phyloP scores from a whole-genome alignment of 805 yeast species.

The Priceomyces haplophilus region DNA sequence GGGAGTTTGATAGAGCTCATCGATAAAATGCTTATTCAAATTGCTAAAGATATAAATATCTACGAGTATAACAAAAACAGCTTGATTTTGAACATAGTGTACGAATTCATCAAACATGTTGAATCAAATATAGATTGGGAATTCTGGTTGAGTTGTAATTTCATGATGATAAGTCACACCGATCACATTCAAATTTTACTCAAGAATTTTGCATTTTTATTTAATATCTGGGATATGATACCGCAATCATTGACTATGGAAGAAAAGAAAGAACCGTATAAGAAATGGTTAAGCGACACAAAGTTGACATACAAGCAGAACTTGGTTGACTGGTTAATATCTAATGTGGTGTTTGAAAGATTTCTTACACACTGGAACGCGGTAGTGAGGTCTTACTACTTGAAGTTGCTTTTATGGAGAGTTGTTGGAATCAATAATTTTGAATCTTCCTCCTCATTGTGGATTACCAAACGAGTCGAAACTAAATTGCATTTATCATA shows the following conservation, averaged over 20 bases:
- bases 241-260: slow-evolving; percentile 36
- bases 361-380: slow-evolving; percentile 81
- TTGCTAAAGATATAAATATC: slow-evolving; percentile 35
- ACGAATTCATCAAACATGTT: slow-evolving; percentile 38
- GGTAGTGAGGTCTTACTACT: slow-evolving; percentile 65
- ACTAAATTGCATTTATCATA: slow-evolving; percentile 28
- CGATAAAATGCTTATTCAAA: slow-evolving; percentile 32
- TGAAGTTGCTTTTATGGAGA: slow-evolving; percentile 67
- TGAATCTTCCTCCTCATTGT: slow-evolving; percentile 32
- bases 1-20: slow-evolving; percentile 18
- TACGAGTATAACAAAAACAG: slow-evolving; percentile 39
- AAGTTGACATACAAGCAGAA: slow-evolving; percentile 46
- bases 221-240: slow-evolving; percentile 70
- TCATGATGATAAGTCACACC: slow-evolving; percentile 55
- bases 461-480: slow-evolving; percentile 29
- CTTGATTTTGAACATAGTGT: slow-evolving; percentile 36
- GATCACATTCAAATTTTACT: slow-evolving; percentile 61
- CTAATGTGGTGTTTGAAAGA: slow-evolving; percentile 47
- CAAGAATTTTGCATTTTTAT: slow-evolving; percentile 62
- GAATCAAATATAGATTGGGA: slow-evolving; percentile 55
- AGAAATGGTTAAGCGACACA: slow-evolving; percentile 39
- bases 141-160: slow-evolving; percentile 66
- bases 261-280: slow-evolving; percentile 7
- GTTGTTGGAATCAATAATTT: slow-evolving; percentile 43
- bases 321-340: slow-evolving; percentile 53